phyloP scores from a whole-genome alignment of 495 filamentous ascomycete species.

The Immersiella caudata region DNA sequence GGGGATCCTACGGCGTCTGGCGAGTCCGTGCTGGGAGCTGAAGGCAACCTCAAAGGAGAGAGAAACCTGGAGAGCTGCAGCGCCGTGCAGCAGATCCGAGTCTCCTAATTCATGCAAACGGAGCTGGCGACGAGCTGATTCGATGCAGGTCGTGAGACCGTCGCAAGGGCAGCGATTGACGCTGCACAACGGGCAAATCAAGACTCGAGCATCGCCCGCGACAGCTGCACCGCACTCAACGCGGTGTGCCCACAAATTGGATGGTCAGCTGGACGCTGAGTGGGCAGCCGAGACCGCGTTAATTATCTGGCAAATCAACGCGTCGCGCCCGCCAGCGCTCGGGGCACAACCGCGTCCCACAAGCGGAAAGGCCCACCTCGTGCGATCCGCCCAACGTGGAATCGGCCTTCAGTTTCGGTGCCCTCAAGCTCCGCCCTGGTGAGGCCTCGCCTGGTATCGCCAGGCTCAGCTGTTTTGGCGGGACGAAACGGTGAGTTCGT shows the following conservation, averaged over 20 bases:
- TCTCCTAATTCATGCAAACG: conserved; percentile 21
- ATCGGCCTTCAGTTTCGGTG: neutral
- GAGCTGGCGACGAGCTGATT: conserved; percentile 22
- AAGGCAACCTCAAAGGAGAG: neutral
- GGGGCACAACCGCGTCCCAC: conserved; percentile 21
- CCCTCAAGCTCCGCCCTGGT: neutral
- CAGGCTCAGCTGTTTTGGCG: neutral
- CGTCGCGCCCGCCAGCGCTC: conserved; percentile 20
- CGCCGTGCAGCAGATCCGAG: conserved; percentile 7
- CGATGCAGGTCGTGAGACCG: conserved; percentile 3
- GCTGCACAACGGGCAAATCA: conserved; percentile 23
- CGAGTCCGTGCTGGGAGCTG: neutral
- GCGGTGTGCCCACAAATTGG: conserved; percentile 19
- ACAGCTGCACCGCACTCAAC: conserved; percentile 17
- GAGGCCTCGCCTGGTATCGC: neutral
- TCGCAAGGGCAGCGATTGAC: conserved; percentile 13
- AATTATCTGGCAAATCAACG: conserved; percentile 24
- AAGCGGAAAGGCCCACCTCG: conserved; percentile 10
- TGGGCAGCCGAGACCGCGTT: conserved; percentile 7
- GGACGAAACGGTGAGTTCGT: neutral
- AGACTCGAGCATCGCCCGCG: conserved; percentile 12
- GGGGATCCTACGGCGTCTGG: conserved; percentile 17
- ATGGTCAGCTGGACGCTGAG: neutral
- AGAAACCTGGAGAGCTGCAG: conserved; percentile 9
- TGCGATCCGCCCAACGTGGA: conserved; percentile 11